These are phyloP conservation scores for Syncephalastrum sp. DNA, from an alignment of 371 early-diverging fungal genomes.

Conservation along the genomic window DNA sequence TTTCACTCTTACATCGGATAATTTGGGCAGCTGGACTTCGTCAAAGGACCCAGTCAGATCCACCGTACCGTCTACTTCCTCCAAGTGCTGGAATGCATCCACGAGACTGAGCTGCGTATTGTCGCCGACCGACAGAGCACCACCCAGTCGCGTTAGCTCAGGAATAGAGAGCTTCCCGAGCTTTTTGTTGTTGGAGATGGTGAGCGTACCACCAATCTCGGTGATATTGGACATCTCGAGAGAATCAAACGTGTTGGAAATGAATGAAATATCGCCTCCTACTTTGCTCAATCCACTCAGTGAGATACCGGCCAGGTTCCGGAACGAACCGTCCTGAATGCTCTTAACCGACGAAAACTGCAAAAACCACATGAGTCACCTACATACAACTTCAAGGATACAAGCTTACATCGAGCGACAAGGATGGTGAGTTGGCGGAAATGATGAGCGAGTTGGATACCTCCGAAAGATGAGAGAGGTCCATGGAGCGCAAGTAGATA, in stretches of 20 bases:
- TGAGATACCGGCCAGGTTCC: slow-evolving; percentile 34
- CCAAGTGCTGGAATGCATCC: slow-evolving; percentile 37
- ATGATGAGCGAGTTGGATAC: slow-evolving; percentile 32
- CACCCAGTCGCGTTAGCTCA: slow-evolving; percentile 44
- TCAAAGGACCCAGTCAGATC: slow-evolving; percentile 49
- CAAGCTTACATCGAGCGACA: slow-evolving; percentile 30
- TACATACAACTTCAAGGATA: neutral
- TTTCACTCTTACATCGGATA: slow-evolving; percentile 30
- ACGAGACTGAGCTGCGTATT: slow-evolving; percentile 38
- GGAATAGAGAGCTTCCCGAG: slow-evolving; percentile 42
- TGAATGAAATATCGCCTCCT: slow-evolving; percentile 44
- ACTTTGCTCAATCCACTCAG: slow-evolving; percentile 34
- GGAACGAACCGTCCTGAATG: slow-evolving; percentile 39
- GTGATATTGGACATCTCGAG: slow-evolving; percentile 32
- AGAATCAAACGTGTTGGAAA: slow-evolving; percentile 40
- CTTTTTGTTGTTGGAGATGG: slow-evolving; percentile 42
- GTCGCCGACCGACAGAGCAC: slow-evolving; percentile 48
- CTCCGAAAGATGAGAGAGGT: slow-evolving; percentile 29
- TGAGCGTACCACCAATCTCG: slow-evolving; percentile 45
- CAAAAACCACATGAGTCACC: slow-evolving; percentile 3
- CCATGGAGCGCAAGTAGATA: slow-evolving; percentile 41
- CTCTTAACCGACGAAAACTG: slow-evolving; percentile 28
- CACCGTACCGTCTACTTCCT: slow-evolving; percentile 51
- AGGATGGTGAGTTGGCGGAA: slow-evolving; percentile 43
- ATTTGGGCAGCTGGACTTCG: slow-evolving; percentile 34